Evolutionary conservation across 441 rosid species (phyloP), one percentile per base, ranked within the genome.

Genomic region (Hura crepitans): DNA sequence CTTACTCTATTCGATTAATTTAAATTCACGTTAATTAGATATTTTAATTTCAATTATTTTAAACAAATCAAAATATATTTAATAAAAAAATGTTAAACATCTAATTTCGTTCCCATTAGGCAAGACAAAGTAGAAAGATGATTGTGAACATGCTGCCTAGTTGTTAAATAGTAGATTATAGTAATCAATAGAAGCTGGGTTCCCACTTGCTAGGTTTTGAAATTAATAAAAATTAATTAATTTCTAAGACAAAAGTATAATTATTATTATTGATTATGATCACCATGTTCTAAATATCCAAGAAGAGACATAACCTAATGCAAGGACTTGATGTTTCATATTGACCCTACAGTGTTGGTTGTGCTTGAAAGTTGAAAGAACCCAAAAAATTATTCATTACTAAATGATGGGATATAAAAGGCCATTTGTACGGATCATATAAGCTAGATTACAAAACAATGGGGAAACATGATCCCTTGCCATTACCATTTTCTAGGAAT

Each of bases 391-490:
- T 67, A 74, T 58, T 74, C 47, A 67, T 80, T 68, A 70, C 57
- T 62, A 60, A 67, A 81, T 79, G 75, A 81, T 78, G 72, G 75
- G 71, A 73, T 20, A 50, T 56, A 65, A 64, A 66, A 45, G 62
- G 57, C 22, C 58, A 55, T 25, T 18, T 37, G 86, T 84, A 85
- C 86, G 86, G 73, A 68, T 42, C 62, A 73, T 72, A 23, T 35
- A 50, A 68, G 65, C 72, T 75, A 72, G 73, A 70, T 78, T 63
- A 79, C 80, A 75, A 63, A 65, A 75, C 31, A 58, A 54, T 22
- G 73, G 67, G 85, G 88, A 87, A 81, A 76, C 87, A 89, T 72
- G 83, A 86, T 85, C 85, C 66, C 79, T 15, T 76, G 69, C 68
- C 74, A 62, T 75, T 37, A 75, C 77, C 64, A 65, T 71, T 69